phyloP scores from a whole-genome alignment of 2,329 filamentous ascomycete genomes.

The Pyricularia grisea region DNA sequence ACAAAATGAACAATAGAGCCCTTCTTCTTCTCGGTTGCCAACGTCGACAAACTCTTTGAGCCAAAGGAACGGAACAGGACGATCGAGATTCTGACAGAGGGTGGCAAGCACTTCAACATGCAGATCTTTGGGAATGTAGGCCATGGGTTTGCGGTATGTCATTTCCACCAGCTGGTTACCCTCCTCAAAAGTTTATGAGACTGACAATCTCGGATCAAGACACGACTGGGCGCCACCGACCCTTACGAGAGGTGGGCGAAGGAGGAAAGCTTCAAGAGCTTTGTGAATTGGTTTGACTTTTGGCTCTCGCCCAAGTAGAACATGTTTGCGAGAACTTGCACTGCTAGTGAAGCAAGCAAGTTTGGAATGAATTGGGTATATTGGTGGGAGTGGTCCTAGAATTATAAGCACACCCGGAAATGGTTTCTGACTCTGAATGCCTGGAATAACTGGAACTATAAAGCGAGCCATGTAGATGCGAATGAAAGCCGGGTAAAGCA shows the following conservation, averaged over 20 bases:
- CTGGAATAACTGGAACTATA: too few relatives aligned
- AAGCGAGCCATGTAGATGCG: too few relatives aligned
- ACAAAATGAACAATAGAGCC: not conserved
- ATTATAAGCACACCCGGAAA: too few relatives aligned
- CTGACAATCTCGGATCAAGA: conserved; percentile 13
- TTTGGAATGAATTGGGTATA: too few relatives aligned
- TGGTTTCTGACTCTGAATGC: too few relatives aligned
- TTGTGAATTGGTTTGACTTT: conserved; percentile 12
- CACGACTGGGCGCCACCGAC: not conserved
- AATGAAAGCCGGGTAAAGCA: too few relatives aligned
- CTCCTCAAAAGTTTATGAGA: not conserved
- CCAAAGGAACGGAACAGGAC: not conserved
- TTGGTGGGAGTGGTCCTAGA: too few relatives aligned
- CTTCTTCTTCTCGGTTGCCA: not conserved
- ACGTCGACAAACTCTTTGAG: not conserved
- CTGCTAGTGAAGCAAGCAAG: too few relatives aligned
- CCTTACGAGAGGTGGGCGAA: conserved; percentile 15
- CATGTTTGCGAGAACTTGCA: not conserved
- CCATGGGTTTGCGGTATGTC: not conserved
- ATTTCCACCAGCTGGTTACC: not conserved
- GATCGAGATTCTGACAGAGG: not conserved
- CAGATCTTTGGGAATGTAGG: not conserved
- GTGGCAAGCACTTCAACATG: not conserved
- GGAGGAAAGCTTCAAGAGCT: conserved; percentile 13
- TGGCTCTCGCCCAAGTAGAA: conserved; percentile 8